phyloP scores from a whole-genome alignment of 441 rosid species.

The Lepidium campestre region DNA sequence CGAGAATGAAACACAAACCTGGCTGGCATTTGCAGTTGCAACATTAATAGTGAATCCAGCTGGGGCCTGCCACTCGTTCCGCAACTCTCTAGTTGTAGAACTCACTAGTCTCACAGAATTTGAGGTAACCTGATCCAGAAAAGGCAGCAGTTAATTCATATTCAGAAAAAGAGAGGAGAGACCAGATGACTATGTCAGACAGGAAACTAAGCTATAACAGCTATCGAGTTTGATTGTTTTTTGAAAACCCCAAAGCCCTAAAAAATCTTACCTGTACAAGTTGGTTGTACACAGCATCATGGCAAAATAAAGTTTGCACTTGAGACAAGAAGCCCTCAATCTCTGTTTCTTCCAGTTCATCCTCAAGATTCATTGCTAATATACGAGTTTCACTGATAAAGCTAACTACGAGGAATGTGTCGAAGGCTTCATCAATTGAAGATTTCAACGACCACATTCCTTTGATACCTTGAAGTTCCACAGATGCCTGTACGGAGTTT shows the following conservation, averaged over 20 bases:
- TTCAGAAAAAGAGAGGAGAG: not conserved
- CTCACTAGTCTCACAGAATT: constrained; percentile 85
- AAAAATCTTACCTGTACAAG: constrained; percentile 67
- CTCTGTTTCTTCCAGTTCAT: constrained; percentile 98
- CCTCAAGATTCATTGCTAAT: constrained; percentile 96
- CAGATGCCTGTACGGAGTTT: constrained; percentile 66
- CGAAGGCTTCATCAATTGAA: constrained; percentile 85
- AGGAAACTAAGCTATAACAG: not conserved
- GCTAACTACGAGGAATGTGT: constrained; percentile 94
- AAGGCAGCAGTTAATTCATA: not conserved
- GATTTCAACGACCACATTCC: constrained; percentile 99
- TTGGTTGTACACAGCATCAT: constrained; percentile 88
- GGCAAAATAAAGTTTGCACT: constrained; percentile 94
- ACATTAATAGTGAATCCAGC: constrained; percentile 84
- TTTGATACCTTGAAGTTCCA: constrained; percentile 98
- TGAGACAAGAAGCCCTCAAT: constrained; percentile 93
- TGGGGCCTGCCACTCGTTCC: constrained; percentile 85
- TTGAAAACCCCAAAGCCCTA: not conserved
- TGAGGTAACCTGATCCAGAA: constrained; percentile 72
- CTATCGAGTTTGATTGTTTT: not conserved
- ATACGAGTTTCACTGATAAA: constrained; percentile 93
- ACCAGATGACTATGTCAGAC: not conserved
- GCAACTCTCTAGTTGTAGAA: constrained; percentile 69
- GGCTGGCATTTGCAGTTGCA: constrained; percentile 96
- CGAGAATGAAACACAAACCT: constrained; percentile 45